phyloP scores from a whole-genome alignment of 805 yeast genomes.

The Candida morakotiae region DNA sequence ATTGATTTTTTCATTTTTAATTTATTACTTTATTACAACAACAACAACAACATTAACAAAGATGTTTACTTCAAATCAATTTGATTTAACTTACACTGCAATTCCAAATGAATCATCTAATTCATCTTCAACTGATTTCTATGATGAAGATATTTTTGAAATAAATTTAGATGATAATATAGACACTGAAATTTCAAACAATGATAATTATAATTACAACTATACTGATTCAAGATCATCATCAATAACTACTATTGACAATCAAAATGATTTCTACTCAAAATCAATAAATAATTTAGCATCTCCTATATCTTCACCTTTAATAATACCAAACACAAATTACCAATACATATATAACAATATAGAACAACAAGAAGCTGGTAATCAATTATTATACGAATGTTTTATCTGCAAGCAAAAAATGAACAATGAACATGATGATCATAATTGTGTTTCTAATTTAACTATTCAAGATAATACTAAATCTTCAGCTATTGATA shows the following conservation, averaged over 20 bases:
- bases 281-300: background rate
- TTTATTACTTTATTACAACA: too few species aligned
- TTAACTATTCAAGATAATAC: conserved; percentile 1
- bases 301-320: conserved; percentile 5
- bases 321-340: conserved; percentile 2
- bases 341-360: conserved; percentile 4
- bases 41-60: too few species aligned
- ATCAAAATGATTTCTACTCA: background rate
- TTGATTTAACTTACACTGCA: background rate
- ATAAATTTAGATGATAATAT: conserved; percentile 7
- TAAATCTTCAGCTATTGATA: background rate
- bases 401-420: conserved; percentile 14
- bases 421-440: background rate
- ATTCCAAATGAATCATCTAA: background rate
- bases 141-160: conserved; percentile 11
- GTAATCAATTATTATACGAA: conserved; percentile 12
- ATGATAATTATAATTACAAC: too few species aligned
- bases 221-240: conserved; percentile 5
- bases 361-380: too few species aligned
- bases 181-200: background rate
- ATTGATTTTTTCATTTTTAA: too few species aligned
- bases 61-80: background rate
- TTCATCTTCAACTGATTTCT: background rate
- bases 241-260: background rate
- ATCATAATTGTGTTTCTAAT: conserved; percentile 3